Percentiles rank a stretch among this genome's conserved stretches.
Evolutionary conservation across 179 eudicot genomes (phyloP).

Genomic region (Beta lomatogona): DNA sequence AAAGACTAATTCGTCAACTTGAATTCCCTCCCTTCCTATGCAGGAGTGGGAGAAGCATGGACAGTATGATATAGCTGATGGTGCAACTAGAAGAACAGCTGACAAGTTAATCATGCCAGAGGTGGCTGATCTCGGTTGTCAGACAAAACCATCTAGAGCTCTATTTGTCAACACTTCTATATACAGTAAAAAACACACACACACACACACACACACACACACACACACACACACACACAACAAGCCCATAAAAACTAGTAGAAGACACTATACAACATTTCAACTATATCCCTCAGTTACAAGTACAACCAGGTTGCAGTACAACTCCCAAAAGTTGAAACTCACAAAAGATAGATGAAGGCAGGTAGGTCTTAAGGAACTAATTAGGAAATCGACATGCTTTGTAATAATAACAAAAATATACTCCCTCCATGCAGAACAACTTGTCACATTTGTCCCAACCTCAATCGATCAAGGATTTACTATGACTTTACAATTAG

Average conservation of each 20-base stretch:
- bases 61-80: neutral
- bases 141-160: neutral
- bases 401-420: neutral
- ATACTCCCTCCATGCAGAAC: no score
- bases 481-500: no score
- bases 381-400: neutral
- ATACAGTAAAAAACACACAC: neutral
- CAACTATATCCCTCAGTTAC: no score
- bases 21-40: neutral
- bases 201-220: neutral
- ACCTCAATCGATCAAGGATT: no score
- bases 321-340: neutral
- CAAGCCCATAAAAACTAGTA: neutral
- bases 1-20: neutral
- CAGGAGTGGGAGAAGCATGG: neutral
- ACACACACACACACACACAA: no score
- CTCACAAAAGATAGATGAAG: neutral
- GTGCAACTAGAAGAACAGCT: neutral
- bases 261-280: neutral
- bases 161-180: no score
- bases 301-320: neutral
- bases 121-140: neutral
- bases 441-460: no score
- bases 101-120: neutral
- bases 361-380: neutral